Evolutionary conservation across 805 yeast genomes (phyloP), one percentile per base, ranked within the genome.

Genomic region (Candida chauliodis): DNA sequence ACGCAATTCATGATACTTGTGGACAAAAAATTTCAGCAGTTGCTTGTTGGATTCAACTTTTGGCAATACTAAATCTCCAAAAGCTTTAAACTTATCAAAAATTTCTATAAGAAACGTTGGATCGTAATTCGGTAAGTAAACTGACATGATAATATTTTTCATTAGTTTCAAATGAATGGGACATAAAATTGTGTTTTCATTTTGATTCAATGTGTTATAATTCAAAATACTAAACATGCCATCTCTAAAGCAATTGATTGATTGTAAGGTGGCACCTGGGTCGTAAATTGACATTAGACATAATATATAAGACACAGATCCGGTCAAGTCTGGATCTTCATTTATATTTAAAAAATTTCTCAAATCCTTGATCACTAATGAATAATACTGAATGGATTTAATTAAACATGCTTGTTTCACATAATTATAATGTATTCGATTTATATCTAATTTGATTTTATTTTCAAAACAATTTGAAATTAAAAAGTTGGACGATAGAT

Each of bases 251-350:
- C 73, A 66, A 23, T 52, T 52, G 21, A 60, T 54, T 18, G 69
- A 61, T 43, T 55, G 47, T 11, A 56, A 41, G 1, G 69, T 63
- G 9, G 69, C 71, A 41, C 63, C 69, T 1, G 71, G 73, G 38
- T 66, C 71, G 45, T 66, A 66, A 25, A 66, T 61, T 11, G 69
- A 55, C 70, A 65, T 65, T 34, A 66, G 47, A 36, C 63, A 55
- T 30, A 66, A 49, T 25, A 66, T 55, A 43, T 65, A 66, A 14
- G 69, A 61, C 13, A 59, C 60, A 6, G 58, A 52, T 0, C 69
- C 56, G 23, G 64, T 59, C 22, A 56, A 40, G 28, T 56, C 61
- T 2, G 66, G 62, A 38, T 57, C 55, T 15, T 44, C 38, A 46
- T 59, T 55, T 19, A 38, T 43, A 41, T 62, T 61, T 38, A 66